phyloP scores from a whole-genome alignment of 1,284 basidiomycete genomes.

The Coriolopsis trogii region DNA sequence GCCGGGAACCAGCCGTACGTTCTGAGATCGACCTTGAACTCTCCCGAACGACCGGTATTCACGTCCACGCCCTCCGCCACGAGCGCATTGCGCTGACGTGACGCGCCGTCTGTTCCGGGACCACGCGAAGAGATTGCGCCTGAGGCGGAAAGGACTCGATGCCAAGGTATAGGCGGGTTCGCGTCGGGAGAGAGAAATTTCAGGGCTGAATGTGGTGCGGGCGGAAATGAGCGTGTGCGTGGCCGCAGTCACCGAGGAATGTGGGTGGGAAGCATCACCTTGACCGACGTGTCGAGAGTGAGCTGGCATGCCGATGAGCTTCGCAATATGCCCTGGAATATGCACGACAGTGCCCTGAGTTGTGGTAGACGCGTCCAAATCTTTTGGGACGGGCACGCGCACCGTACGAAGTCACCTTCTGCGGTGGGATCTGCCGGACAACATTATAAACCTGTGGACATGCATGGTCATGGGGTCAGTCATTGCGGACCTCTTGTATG shows the following conservation, averaged over 20 bases:
- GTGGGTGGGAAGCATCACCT: constrained; percentile 45
- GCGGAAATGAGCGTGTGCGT: background rate
- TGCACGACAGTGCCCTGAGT: background rate
- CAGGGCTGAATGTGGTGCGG: constrained; percentile 51
- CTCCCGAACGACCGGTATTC: constrained; percentile 43
- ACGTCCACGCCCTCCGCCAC: constrained; percentile 77
- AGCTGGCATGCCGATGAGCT: constrained; percentile 79
- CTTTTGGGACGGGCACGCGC: constrained; percentile 19
- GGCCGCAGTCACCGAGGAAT: background rate
- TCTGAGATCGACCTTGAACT: constrained; percentile 51
- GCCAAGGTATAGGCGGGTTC: constrained; percentile 74
- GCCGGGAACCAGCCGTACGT: constrained; percentile 66
- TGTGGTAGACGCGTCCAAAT: background rate
- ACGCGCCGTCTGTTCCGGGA: constrained; percentile 71
- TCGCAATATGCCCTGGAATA: constrained; percentile 75
- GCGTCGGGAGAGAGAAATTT: constrained; percentile 65
- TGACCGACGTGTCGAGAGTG: constrained; percentile 87
- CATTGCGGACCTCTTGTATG: fast-evolving
- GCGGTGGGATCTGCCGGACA: constrained; percentile 64
- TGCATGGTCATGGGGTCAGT: no score
- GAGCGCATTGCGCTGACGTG: constrained; percentile 64
- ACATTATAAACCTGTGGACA: constrained; percentile 62
- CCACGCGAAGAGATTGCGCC: constrained; percentile 82
- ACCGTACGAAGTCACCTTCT: constrained; percentile 74
- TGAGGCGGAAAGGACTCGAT: constrained; percentile 68